Base-by-base conservation (phyloP, 805 yeast species). In the Maudiozyma saulgeensis region DNA sequence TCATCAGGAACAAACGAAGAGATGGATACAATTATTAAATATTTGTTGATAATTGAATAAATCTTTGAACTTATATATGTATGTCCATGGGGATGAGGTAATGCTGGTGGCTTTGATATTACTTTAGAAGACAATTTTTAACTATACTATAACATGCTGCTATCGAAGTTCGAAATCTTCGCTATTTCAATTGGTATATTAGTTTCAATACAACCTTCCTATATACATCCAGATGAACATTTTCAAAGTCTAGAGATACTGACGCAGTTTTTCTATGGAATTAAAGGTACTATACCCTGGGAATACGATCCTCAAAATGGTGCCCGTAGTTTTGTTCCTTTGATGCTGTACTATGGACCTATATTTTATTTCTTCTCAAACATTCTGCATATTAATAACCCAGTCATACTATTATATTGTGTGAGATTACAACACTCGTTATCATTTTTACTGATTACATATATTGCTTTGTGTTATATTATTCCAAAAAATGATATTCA, bases 221-320 rank as follows among this genome's bases (percentile, higher is more conserved):
- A 95, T 62, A 81, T 93, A 44, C 99, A 95, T 57, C 99, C 99
- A 0, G 99, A 93, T 71, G 99, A 93, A 68, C 96, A 90, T 64
- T 87, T 87, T 63, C 99, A 95, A 64, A 78, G 82, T n/a, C 77
- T 95, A 44, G 95, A 89, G 63, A 83, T 84, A 0, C 60, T 91
- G 23, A 51, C 53, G 8, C 46, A 42, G 3, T 39, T 44, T 26
- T 45, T 55, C n/a, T 45, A 47, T 12, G 49, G 51, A 4, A 44
- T 44, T 2, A 47, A 47, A 8, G 58, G 60, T 8, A 69, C 72
- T 13, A 58, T 75, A 0, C 90, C 97, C 0, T 91, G 99, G 99
- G 99, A 91, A 63, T 93, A 87, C 66, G 57, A 67, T 5, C 47
- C 67, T 1, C 70, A 64, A 1, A 57, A 59, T 34, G 46, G 62